Conservation (phyloP, 345 rosid species). For the Arabis alpina region DNA sequence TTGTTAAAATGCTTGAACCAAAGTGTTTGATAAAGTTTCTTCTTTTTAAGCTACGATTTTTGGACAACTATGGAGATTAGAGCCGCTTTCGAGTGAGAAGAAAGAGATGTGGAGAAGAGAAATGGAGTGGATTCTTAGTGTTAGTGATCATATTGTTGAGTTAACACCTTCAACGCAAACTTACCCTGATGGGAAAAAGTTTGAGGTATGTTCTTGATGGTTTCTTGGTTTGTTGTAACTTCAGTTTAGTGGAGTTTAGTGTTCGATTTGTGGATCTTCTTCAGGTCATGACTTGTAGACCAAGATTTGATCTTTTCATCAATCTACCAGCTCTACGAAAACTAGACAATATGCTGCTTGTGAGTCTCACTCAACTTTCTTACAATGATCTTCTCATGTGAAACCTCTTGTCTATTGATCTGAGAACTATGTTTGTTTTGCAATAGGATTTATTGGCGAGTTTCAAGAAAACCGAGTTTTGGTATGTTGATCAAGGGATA, state of each 20-base stretch:
- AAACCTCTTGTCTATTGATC: slow-evolving; percentile 5
- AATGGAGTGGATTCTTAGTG: slow-evolving; percentile 86
- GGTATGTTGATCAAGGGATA: slow-evolving; percentile 98
- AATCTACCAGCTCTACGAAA: slow-evolving; percentile 91
- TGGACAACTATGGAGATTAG: slow-evolving; percentile 96
- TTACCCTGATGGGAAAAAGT: slow-evolving; percentile 83
- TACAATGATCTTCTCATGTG: slow-evolving; percentile 5
- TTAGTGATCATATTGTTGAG: slow-evolving; percentile 90
- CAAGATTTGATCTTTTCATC: slow-evolving; percentile 82
- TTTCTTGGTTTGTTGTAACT: background rate
- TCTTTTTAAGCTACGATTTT: slow-evolving; percentile 74
- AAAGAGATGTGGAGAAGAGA: slow-evolving; percentile 95
- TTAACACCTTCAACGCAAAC: slow-evolving; percentile 91
- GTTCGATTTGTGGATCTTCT: no score
- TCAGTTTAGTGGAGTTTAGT: no score
- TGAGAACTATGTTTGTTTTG: background rate
- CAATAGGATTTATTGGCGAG: slow-evolving; percentile 78
- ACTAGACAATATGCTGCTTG: slow-evolving; percentile 93
- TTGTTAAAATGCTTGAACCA: background rate
- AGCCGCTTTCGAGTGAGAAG: slow-evolving; percentile 72
- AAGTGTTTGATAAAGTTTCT: background rate
- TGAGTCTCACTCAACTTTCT: slow-evolving; percentile 46
- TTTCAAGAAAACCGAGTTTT: slow-evolving; percentile 77
- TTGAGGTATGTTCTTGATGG: slow-evolving; percentile 58
- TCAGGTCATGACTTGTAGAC: slow-evolving; percentile 94